phyloP scores from a whole-genome alignment of 75 land plant species.

The Picea sitchensis region DNA sequence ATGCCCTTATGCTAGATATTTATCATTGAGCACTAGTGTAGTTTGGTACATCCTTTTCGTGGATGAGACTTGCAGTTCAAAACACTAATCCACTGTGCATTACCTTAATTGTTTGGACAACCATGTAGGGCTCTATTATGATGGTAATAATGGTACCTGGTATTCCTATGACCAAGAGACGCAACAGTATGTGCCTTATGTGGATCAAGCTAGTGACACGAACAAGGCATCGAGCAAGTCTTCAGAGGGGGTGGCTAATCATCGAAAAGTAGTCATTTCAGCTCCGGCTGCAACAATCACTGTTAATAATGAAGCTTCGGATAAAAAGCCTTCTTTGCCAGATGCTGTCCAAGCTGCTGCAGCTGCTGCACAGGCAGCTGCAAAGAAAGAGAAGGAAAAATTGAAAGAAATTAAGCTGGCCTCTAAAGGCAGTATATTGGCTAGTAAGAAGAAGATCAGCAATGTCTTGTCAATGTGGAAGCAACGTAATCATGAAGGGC shows the following conservation, averaged over 20 bases:
- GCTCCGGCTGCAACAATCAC: conserved; percentile 69
- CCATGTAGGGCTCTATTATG: conserved; percentile 89
- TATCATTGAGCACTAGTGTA: background rate
- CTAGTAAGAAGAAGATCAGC: conserved; percentile 88
- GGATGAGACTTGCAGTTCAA: background rate
- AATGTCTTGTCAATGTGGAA: conserved; percentile 93
- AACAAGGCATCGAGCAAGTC: conserved; percentile 31
- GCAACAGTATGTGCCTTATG: conserved; percentile 84
- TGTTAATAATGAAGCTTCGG: conserved; percentile 26
- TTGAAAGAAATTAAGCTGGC: conserved; percentile 77
- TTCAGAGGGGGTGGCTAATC: conserved; percentile 26
- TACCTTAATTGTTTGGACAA: background rate
- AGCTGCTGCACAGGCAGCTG: conserved; percentile 64
- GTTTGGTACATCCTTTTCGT: background rate
- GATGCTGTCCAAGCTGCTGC: conserved; percentile 83
- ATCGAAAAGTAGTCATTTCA: conserved; percentile 63
- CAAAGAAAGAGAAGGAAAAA: conserved; percentile 91
- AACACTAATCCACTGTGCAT: background rate
- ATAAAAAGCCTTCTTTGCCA: conserved; percentile 68
- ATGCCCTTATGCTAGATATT: background rate
- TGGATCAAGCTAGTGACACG: conserved; percentile 32
- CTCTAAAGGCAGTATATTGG: conserved; percentile 68
- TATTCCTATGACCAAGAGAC: conserved; percentile 83
- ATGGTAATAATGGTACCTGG: conserved; percentile 94
- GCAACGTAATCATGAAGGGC: conserved; percentile 90